Evolutionary conservation across 169 alveolate genomes (phyloP), one percentile per base, ranked within the genome.

Genomic region (Eimeria brunetti): DNA sequence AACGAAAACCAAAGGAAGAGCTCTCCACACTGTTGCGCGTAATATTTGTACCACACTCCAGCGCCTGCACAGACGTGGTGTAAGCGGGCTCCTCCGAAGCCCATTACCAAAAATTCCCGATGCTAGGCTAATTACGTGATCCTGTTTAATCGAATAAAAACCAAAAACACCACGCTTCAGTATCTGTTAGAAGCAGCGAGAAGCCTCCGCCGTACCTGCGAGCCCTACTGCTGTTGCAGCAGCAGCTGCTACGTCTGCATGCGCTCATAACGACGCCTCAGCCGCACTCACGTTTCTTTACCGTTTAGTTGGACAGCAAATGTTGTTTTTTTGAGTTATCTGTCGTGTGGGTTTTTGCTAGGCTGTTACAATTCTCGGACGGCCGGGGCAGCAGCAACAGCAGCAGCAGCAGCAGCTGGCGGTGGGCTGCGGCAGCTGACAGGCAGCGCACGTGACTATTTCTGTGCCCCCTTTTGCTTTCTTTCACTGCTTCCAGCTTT

Each of bases 301-400:
- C 49, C 49, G 78, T 33, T 67, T n/a, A 67, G 78, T 30, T 67
- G 78, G 49, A 30, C 12, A 33, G 49, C 78, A 33, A 30, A 22
- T 67, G 78, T 7, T 67, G 78, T 33, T 33, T 67, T 67, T 67
- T 67, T n/a, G 30, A 30, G 78, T 67, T 67, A 14, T 33, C 33
- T 67, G 78, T 67, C 78, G 78, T 67, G 18, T 30, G 8, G 49
- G 49, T 30, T 11, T 18, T 67, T 67, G 49, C 78, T 67, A 67
- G 49, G 78, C n/a, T 67, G 27, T 33, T 67, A 67, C 14, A 67
- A 22, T 18, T 30, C 49, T 67, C 46, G 2, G 78, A 33, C 3
- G 33, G 78, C 49, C 27, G 78, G 78, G n/a, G 78, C 78, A 67
- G 78, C 78, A 67, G 78, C 27, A 67, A 30, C 49, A 62, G 73